phyloP scores from a whole-genome alignment of 345 rosid genomes.

The Arabidopsis suecica region DNA sequence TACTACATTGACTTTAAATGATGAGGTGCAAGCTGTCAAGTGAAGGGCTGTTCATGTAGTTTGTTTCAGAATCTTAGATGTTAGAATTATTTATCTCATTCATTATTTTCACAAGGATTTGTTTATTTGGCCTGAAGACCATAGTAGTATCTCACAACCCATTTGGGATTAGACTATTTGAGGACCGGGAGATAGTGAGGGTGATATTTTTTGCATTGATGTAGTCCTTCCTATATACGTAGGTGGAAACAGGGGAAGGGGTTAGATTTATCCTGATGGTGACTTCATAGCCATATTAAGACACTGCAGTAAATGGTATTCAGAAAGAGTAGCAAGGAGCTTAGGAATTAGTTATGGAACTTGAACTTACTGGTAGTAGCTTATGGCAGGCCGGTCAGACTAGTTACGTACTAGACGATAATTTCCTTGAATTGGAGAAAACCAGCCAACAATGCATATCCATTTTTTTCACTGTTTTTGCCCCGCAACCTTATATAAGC shows the following conservation, averaged over 20 bases:
- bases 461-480: background rate
- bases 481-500: background rate
- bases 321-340: background rate
- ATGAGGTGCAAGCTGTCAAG: background rate
- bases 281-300: background rate
- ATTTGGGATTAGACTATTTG: background rate
- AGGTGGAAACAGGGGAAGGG: too few species aligned
- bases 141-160: background rate
- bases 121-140: background rate
- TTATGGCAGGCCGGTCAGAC: background rate
- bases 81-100: background rate
- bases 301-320: background rate
- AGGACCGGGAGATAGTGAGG: background rate
- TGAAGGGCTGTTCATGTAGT: background rate
- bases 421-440: background rate
- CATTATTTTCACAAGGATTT: background rate
- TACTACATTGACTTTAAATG: background rate
- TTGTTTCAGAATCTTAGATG: background rate
- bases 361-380: background rate
- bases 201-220: constrained; percentile 1
- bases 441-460: background rate
- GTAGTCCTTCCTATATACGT: background rate
- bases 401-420: constrained; percentile 11
- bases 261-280: background rate
- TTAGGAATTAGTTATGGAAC: constrained; percentile 21